Evolutionary conservation across 345 rosid species (phyloP).

Genomic region (Gossypium anomalum): DNA sequence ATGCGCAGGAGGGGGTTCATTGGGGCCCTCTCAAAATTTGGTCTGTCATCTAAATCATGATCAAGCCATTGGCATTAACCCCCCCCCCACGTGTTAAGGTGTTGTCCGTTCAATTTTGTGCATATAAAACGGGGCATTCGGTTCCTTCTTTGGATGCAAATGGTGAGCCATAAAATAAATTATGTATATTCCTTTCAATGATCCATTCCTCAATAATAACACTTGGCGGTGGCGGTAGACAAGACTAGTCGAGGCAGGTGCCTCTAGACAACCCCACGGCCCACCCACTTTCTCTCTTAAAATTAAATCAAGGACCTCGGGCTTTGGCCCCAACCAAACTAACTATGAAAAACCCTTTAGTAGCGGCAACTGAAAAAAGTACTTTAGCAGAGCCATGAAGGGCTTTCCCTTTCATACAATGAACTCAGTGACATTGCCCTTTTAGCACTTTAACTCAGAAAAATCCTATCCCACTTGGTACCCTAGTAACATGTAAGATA

Average conservation of each 20-base stretch:
- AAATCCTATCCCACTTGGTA: too few species aligned
- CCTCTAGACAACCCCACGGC: not conserved
- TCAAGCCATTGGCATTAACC: not conserved
- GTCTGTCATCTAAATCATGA: not conserved
- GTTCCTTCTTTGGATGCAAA: not conserved
- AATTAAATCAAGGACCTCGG: not conserved
- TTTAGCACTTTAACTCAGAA: not conserved
- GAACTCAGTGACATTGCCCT: not conserved
- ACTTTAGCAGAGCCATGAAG: not conserved
- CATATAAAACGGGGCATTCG: not conserved
- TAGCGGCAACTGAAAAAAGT: not conserved
- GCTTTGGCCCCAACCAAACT: not conserved
- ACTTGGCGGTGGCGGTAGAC: not conserved
- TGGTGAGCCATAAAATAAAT: not conserved
- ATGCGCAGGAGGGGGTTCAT: not conserved
- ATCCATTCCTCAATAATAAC: not conserved
- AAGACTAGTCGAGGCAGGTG: slow-evolving; percentile 7
- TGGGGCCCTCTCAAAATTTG: not conserved
- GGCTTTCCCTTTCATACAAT: not conserved
- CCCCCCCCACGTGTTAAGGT: slow-evolving; percentile 1
- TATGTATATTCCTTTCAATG: not conserved
- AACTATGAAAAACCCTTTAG: slow-evolving; percentile 1
- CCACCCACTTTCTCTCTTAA: not conserved
- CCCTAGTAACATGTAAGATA: too few species aligned
- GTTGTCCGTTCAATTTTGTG: not conserved